A percentile compares a stretch with the other conserved stretches of the same genome.
These are phyloP conservation scores for Leptosphaerulina australis DNA, from an alignment of 2,329 filamentous ascomycete genomes.

Conservation along the genomic window DNA sequence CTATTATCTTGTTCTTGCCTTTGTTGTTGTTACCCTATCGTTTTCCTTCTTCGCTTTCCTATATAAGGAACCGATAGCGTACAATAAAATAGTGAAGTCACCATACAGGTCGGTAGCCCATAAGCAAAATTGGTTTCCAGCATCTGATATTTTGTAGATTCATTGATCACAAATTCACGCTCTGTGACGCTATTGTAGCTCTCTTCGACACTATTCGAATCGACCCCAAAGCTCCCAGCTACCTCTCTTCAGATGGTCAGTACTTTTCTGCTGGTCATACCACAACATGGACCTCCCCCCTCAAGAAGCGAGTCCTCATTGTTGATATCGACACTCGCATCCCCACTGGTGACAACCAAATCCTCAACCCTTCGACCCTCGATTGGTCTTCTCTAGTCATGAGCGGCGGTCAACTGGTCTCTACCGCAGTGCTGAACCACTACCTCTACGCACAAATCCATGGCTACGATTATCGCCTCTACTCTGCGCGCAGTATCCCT, in stretches of 20 bases:
- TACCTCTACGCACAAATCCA: conserved; percentile 31
- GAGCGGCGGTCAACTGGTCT: conserved; percentile 38
- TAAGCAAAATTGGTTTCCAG: not conserved
- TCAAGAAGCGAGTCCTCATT: conserved; percentile 34
- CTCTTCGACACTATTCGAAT: conserved; percentile 26
- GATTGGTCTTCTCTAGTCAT: conserved; percentile 30
- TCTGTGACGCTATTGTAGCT: conserved; percentile 22
- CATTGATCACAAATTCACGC: conserved; percentile 3
- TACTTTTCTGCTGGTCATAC: conserved; percentile 14
- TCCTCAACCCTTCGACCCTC: conserved; percentile 48
- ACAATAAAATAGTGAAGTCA: conserved; percentile 8
- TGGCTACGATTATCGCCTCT: conserved; percentile 55
- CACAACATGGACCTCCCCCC: conserved; percentile 28
- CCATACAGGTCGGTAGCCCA: conserved; percentile 17
- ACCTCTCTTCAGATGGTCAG: conserved; percentile 23
- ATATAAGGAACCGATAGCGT: conserved; percentile 4
- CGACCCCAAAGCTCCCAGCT: conserved; percentile 17
- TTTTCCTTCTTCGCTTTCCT: conserved; percentile 21
- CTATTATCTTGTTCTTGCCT: conserved; percentile 18
- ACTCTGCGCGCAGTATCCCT: conserved; percentile 46
- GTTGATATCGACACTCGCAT: conserved; percentile 42
- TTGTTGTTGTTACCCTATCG: conserved; percentile 19
- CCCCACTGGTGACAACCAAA: conserved; percentile 36
- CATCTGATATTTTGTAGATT: not conserved
- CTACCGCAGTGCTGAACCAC: conserved; percentile 26